Evolutionary conservation across 129 eudicot species (phyloP), one percentile per base, ranked within the genome.

Genomic region (Heracleum sosnowskyi): DNA sequence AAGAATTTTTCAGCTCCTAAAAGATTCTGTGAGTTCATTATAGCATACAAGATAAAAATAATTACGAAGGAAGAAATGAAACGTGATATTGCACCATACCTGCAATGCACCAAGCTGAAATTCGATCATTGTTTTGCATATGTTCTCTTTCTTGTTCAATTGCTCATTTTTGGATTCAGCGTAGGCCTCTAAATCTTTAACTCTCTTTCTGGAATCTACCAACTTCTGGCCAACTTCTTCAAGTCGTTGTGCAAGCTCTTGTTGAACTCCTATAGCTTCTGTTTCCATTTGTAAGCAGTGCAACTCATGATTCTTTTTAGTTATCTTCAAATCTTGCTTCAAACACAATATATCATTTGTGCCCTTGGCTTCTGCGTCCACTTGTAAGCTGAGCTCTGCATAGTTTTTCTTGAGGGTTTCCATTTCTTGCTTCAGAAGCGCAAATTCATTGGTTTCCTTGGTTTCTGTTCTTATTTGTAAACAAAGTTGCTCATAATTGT

Each of bases 1-100:
- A 95, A 73, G 96, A 88, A 89, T 70, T 81, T 87, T 86, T 92
- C 78, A 95, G 88, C 77, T 92, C 99, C 99, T 95, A 89, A 80
- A 84, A 68, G 34, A 72, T 63, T 83, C 69, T 57, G 57, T 72
- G 64, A 66, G 75, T 78, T 80, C 31, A 77, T 28, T 75, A 51
- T 53, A 45, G 28, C 49, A 34, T 29, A 44, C 77, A 44, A 44
- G 77, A 74, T 41, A 29, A 26, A 74, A 33, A 8, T 40, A n/a
- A 39, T 72, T 24, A n/a, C 15, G 24, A 37, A 73, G 76, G 57
- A 42, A 73, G 76, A 40, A 28, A 73, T 18, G 76, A 45, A 24
- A n/a, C 26, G 16, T 42, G 36, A 20, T 7, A 34, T 46, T 44
- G 60, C 66, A 74, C 49, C 88, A 80, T 87, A 95, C 99, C 81